These are phyloP conservation scores for Trichosporon asahii DNA, from an alignment of 1,284 basidiomycete species.

Conservation along the genomic window DNA sequence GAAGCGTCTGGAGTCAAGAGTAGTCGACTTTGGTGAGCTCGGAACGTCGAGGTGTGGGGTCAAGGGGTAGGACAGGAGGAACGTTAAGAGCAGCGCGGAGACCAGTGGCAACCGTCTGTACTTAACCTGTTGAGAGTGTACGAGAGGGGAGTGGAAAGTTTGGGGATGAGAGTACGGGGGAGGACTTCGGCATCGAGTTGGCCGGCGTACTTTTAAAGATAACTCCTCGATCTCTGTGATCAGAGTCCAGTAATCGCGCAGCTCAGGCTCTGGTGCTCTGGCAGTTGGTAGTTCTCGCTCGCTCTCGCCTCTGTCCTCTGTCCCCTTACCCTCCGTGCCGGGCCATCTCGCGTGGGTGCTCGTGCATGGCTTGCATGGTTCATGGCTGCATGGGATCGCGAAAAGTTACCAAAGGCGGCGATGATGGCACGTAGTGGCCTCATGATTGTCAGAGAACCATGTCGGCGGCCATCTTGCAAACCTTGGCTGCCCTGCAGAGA, in stretches of 20 bases:
- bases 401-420: conserved; percentile 8
- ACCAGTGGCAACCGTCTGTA: background rate
- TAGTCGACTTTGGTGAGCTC: background rate
- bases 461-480: conserved; percentile 5
- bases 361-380: background rate
- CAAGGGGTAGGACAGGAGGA: background rate
- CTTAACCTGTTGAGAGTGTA: background rate
- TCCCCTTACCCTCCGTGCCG: background rate
- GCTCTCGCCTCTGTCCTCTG: background rate
- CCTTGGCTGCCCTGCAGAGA: background rate
- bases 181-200: background rate
- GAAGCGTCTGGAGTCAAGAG: background rate
- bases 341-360: conserved; percentile 5
- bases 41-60: background rate
- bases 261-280: background rate
- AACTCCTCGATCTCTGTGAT: background rate
- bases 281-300: background rate
- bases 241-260: background rate
- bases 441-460: conserved; percentile 2
- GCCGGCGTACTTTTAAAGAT: conserved; percentile 1
- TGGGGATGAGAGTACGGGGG: background rate
- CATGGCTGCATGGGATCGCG: background rate
- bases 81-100: background rate
- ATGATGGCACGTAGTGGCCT: conserved; percentile 1
- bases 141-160: background rate